Percentiles rank a stretch among this genome's conserved stretches.
Conservation (phyloP, 225 moss, liverwort and hornwort genomes). For the Takakia lepidozioides region DNA sequence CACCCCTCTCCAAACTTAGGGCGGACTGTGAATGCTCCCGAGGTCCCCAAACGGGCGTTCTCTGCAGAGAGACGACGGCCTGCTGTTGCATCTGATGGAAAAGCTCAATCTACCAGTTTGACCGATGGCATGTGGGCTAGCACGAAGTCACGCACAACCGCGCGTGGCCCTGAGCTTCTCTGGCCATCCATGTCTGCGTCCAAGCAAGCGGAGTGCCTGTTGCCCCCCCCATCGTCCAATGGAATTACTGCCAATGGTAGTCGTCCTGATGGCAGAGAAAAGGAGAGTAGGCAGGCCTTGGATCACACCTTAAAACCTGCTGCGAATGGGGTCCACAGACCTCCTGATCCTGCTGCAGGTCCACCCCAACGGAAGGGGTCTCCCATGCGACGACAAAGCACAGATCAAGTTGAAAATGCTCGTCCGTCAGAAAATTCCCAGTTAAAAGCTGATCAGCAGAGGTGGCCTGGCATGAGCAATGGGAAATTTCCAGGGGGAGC, state of each 20-base stretch:
- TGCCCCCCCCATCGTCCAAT: too few relatives aligned
- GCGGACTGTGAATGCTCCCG: constrained; percentile 34
- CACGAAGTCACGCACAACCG: too few relatives aligned
- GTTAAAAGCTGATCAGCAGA: constrained; percentile 70
- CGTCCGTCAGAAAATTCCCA: constrained; percentile 61
- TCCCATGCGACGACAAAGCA: constrained; percentile 80
- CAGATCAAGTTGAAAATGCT: constrained; percentile 77
- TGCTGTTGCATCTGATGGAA: constrained; percentile 29
- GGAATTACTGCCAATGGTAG: constrained; percentile 18
- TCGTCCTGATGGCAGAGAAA: constrained; percentile 28
- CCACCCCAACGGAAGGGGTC: constrained; percentile 68
- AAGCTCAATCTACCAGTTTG: constrained; percentile 5
- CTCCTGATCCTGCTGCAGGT: constrained; percentile 21
- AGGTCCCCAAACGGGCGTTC: constrained; percentile 65
- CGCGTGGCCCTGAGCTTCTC: constrained; percentile 37
- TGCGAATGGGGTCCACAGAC: constrained; percentile 65
- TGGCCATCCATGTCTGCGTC: constrained; percentile 48
- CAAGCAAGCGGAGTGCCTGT: constrained; percentile 30
- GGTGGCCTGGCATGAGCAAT: constrained; percentile 93
- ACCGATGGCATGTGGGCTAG: too few relatives aligned
- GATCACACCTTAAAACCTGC: constrained; percentile 74
- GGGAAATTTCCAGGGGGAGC: constrained; percentile 62
- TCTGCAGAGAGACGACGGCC: constrained; percentile 85
- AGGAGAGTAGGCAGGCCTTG: constrained; percentile 22
- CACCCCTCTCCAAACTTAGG: constrained; percentile 93